These are phyloP conservation scores for Sedum album DNA, from an alignment of 164 flowering plant genomes.

Conservation along the genomic window DNA sequence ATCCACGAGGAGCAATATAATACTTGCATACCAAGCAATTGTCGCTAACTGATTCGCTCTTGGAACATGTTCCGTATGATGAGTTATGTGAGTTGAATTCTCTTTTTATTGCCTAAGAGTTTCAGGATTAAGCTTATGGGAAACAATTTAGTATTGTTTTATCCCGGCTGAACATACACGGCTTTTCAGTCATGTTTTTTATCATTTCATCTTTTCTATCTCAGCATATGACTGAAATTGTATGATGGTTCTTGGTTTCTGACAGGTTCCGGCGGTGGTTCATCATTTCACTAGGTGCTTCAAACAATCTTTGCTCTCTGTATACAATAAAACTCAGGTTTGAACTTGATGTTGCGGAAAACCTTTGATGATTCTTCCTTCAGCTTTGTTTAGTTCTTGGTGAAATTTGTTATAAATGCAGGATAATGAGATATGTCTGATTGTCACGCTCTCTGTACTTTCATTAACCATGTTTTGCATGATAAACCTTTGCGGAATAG, in stretches of 20 bases:
- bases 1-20: not conserved
- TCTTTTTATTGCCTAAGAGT: not conserved
- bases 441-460: too few species aligned
- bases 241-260: not conserved
- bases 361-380: not conserved
- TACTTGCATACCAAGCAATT: not conserved
- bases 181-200: not conserved
- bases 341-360: not conserved
- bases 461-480: too few species aligned
- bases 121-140: not conserved
- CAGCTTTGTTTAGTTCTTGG: not conserved
- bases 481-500: too few species aligned
- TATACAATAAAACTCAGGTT: not conserved
- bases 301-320: not conserved
- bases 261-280: not conserved
- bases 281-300: not conserved
- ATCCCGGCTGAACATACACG: not conserved
- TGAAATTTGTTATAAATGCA: not conserved
- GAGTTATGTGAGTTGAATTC: not conserved
- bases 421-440: not conserved
- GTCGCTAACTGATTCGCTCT: not conserved
- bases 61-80: not conserved
- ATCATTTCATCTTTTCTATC: not conserved
- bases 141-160: not conserved
- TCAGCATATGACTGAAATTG: not conserved